Evolutionary conservation across 1,284 basidiomycete genomes (phyloP).

Genomic region (Papiliotrema laurentii): DNA sequence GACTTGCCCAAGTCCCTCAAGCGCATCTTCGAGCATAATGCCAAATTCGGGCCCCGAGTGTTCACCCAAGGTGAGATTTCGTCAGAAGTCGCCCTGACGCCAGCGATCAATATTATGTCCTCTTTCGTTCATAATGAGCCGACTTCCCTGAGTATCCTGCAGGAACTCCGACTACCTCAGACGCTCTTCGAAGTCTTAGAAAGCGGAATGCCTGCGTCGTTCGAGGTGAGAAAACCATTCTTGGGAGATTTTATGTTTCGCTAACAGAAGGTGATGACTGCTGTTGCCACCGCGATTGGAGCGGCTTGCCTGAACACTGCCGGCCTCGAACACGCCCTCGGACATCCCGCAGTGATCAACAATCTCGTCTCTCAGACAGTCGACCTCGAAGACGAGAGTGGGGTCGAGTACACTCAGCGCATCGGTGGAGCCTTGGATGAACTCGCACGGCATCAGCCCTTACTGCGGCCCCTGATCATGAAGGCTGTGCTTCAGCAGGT

Average conservation of each 20-base stretch:
- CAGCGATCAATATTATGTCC: slow-evolving; percentile 94
- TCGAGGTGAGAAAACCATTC: slow-evolving; percentile 62
- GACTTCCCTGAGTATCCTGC: slow-evolving; percentile 84
- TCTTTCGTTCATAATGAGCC: slow-evolving; percentile 99
- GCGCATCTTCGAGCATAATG: slow-evolving; percentile 76
- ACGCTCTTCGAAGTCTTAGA: slow-evolving; percentile 83
- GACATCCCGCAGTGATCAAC: slow-evolving; percentile 72
- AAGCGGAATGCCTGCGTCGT: slow-evolving; percentile 74
- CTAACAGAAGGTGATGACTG: slow-evolving; percentile 68
- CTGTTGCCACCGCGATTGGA: slow-evolving; percentile 92
- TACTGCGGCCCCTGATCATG: slow-evolving; percentile 73
- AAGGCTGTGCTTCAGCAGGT: slow-evolving; percentile 67
- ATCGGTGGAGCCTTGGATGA: slow-evolving; percentile 91
- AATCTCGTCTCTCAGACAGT: slow-evolving; percentile 79
- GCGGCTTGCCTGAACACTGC: slow-evolving; percentile 90
- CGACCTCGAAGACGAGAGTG: slow-evolving; percentile 70
- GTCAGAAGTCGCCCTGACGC: slow-evolving; percentile 5
- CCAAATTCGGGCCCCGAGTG: slow-evolving; percentile 80
- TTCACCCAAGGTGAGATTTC: slow-evolving; percentile 65
- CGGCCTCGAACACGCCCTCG: slow-evolving; percentile 76
- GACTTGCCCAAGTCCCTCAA: slow-evolving; percentile 81
- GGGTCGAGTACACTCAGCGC: slow-evolving; percentile 77
- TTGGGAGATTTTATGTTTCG: neutral
- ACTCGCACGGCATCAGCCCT: slow-evolving; percentile 91
- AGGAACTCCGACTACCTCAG: slow-evolving; percentile 87